Conservation (phyloP, 345 rosid genomes). For the Eucalyptus erythrocorys region DNA sequence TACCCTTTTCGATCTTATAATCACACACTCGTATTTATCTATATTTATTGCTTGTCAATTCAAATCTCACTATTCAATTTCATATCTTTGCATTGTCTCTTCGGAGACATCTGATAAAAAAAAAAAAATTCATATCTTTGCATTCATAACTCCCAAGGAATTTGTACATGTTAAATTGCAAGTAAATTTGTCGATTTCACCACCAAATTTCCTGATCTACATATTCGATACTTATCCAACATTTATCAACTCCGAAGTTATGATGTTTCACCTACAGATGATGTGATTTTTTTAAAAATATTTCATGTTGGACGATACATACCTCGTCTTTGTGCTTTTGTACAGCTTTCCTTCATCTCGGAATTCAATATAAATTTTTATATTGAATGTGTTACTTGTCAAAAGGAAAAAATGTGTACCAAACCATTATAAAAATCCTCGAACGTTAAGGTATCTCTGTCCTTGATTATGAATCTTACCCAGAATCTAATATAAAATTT, state of each 20-base stretch:
- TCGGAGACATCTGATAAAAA: no score
- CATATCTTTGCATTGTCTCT: neutral
- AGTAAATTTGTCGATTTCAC: neutral
- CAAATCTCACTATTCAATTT: neutral
- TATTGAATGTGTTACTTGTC: neutral
- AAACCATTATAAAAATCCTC: neutral
- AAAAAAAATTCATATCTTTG: neutral
- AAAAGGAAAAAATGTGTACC: neutral
- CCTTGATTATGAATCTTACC: neutral
- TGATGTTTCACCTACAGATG: neutral
- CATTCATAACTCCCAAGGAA: neutral
- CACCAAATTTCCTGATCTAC: neutral
- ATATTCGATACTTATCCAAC: neutral
- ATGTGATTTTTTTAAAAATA: neutral
- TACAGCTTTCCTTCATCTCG: neutral
- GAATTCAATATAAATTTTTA: neutral
- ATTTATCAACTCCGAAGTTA: neutral
- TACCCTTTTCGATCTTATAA: neutral
- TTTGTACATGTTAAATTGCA: neutral
- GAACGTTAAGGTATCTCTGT: neutral
- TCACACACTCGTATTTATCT: neutral
- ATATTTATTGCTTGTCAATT: neutral
- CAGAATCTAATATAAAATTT: fast-evolving
- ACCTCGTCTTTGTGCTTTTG: neutral
- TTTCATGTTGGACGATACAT: neutral